Percentiles rank a stretch among this genome's conserved stretches.
phyloP scores from a whole-genome alignment of 108 stramenopile species.

The Cyclotella baltica region DNA sequence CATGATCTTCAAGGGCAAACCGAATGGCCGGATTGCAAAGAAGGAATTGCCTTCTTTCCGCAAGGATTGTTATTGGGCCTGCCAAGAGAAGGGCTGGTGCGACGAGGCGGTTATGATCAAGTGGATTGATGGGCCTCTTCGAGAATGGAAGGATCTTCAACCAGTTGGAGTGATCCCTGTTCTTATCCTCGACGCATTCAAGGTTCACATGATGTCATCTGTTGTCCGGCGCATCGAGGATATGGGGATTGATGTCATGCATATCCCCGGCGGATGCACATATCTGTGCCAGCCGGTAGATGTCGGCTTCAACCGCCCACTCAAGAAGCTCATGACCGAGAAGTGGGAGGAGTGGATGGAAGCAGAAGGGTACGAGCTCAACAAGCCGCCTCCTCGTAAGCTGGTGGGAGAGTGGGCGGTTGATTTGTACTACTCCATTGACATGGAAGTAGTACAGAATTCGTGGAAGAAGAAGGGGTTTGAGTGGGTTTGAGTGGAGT shows the following conservation, averaged over 20 bases:
- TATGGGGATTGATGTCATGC: background rate
- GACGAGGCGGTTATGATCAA: background rate
- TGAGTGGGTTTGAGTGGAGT: background rate
- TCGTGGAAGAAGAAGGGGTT: constrained; percentile 2
- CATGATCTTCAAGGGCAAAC: constrained; percentile 3
- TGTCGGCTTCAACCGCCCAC: background rate
- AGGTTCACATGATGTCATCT: background rate
- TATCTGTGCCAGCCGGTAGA: constrained; percentile 8
- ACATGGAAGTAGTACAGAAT: background rate
- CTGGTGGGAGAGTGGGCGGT: background rate
- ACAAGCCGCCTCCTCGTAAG: background rate
- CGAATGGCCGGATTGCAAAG: background rate
- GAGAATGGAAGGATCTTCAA: background rate
- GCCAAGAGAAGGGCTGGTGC: background rate
- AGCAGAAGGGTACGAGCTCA: background rate
- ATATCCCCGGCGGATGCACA: constrained; percentile 8
- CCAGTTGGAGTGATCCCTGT: background rate
- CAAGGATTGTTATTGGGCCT: background rate
- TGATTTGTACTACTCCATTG: background rate
- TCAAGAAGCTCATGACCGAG: background rate
- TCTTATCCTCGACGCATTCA: background rate
- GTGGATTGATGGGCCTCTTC: background rate
- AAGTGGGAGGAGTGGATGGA: constrained; percentile 13
- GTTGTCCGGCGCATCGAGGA: background rate
- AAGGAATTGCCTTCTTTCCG: background rate